Evolutionary conservation across 768 basidiomycete species (phyloP).

Genomic region (Pleurotus tuber-regium): DNA sequence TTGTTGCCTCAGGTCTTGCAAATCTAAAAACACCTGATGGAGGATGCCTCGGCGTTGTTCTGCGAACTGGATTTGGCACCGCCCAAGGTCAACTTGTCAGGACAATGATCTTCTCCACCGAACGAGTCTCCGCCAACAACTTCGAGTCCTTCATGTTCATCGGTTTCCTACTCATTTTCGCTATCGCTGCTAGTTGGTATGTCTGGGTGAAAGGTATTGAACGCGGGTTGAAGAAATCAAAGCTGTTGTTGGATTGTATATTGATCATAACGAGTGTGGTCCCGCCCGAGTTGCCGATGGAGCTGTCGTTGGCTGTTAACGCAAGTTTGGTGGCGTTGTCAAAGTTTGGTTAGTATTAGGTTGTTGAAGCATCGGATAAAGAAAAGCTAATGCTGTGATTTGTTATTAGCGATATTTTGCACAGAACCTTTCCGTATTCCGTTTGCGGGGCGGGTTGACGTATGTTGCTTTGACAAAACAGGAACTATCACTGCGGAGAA

Average conservation of each 20-base stretch:
- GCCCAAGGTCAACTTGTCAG: constrained; percentile 95
- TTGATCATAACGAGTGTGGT: constrained; percentile 97
- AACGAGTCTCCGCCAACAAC: constrained; percentile 96
- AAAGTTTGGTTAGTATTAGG: constrained; percentile 77
- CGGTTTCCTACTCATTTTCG: constrained; percentile 95
- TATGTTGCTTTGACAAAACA: constrained; percentile 99
- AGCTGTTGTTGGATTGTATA: constrained; percentile 92
- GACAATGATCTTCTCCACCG: constrained; percentile 99
- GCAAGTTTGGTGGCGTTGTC: constrained; percentile 90
- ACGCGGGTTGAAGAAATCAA: constrained; percentile 89
- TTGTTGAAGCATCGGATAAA: too few species aligned
- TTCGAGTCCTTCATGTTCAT: constrained; percentile 96
- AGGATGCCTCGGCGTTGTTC: constrained; percentile 89
- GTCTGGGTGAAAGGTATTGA: constrained; percentile 99
- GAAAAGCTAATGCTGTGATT: constrained; percentile 11
- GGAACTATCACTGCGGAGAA: constrained; percentile 98
- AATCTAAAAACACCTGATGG: constrained; percentile 76
- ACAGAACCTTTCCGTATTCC: constrained; percentile 99
- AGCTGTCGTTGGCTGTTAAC: constrained; percentile 93
- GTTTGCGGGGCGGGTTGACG: constrained; percentile 91
- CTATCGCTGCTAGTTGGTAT: constrained; percentile 96
- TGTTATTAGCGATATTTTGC: constrained; percentile 84
- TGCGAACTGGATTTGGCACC: constrained; percentile 96
- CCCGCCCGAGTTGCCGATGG: constrained; percentile 98
- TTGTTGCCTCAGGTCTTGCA: neutral